Evolutionary conservation across 306 rosid species (phyloP).

Genomic region (Pterocarpus macrocarpus): DNA sequence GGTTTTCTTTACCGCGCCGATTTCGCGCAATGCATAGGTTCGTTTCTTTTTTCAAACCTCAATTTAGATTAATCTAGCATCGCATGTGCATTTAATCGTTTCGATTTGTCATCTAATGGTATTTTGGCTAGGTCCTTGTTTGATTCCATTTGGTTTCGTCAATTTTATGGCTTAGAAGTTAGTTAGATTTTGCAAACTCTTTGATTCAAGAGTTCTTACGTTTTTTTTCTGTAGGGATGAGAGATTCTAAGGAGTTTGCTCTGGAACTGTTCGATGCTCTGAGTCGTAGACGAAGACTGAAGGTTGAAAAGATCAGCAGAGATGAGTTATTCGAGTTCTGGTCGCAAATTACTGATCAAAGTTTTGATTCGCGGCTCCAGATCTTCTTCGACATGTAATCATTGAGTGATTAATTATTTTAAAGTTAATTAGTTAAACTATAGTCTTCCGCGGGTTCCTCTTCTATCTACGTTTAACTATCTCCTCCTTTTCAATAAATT

Average conservation of each 20-base stretch:
- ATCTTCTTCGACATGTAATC: conserved; percentile 93
- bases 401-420: conserved; percentile 31
- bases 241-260: conserved; percentile 86
- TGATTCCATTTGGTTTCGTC: background rate
- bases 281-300: conserved; percentile 81
- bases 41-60: conserved; percentile 15
- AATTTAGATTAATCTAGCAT: background rate
- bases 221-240: conserved; percentile 67
- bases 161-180: background rate
- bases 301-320: conserved; percentile 69
- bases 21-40: conserved; percentile 95
- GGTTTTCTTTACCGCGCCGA: conserved; percentile 81
- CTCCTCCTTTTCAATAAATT: too few relatives aligned
- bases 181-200: conserved; percentile 16
- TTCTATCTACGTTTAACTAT: too few relatives aligned
- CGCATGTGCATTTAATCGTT: background rate
- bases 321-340: conserved; percentile 87
- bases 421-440: conserved; percentile 28
- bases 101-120: too few relatives aligned
- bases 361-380: conserved; percentile 93
- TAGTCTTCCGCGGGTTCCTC: background rate
- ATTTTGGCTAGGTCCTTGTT: background rate
- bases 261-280: conserved; percentile 82
- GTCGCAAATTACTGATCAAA: conserved; percentile 91
- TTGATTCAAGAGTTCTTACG: background rate